Evolutionary conservation across 2,329 filamentous ascomycete genomes (phyloP).

Genomic region (Botrytis medusae): DNA sequence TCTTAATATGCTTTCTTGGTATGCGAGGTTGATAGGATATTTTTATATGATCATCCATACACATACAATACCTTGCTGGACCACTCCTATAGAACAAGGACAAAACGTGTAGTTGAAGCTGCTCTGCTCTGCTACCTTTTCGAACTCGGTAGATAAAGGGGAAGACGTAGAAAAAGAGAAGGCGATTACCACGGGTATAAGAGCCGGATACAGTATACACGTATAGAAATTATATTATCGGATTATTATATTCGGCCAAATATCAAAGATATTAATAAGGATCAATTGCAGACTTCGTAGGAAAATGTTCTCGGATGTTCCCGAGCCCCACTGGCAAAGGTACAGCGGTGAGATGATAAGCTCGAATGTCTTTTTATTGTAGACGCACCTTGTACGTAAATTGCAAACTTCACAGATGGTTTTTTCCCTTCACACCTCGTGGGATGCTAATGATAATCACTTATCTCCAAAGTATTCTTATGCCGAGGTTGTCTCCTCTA

Average conservation of each 20-base stretch:
- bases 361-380: background rate
- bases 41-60: background rate
- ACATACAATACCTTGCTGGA: background rate
- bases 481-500: background rate
- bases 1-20: background rate
- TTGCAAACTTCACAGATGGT: background rate
- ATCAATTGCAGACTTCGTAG: background rate
- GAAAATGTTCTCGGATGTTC: background rate
- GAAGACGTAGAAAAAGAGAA: background rate
- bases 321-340: background rate
- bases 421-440: background rate
- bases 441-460: background rate
- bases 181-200: background rate
- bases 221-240: background rate
- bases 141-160: slow-evolving; percentile 3
- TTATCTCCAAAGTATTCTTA: background rate
- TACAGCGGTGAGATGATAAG: background rate
- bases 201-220: background rate
- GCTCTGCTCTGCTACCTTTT: background rate
- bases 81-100: background rate
- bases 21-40: background rate
- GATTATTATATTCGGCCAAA: background rate
- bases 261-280: too few relatives aligned
- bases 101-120: background rate
- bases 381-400: background rate